Evolutionary conservation across 805 yeast species (phyloP).

Genomic region (Kazachstania taianensis): DNA sequence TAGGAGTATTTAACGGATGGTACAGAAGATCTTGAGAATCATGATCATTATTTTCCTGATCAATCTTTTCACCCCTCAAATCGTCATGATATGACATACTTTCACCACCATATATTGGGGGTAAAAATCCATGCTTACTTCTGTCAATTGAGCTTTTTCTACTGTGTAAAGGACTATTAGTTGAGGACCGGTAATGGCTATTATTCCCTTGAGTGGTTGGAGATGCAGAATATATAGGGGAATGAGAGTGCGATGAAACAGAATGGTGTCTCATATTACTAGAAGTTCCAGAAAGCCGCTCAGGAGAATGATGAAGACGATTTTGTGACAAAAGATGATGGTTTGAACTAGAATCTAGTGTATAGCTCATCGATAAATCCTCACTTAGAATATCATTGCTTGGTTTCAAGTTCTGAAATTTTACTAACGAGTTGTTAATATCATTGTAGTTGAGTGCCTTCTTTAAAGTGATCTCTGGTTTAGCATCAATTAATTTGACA

Average conservation of each 20-base stretch:
- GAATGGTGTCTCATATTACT: slow-evolving; percentile 1
- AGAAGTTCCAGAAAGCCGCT: too few species aligned
- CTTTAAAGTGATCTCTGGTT: slow-evolving; percentile 37
- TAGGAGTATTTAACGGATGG: too few species aligned
- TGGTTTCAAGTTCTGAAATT: slow-evolving; percentile 42
- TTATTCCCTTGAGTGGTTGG: neutral
- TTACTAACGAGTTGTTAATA: slow-evolving; percentile 39
- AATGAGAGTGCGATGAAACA: slow-evolving; percentile 1
- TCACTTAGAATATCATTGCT: slow-evolving; percentile 49
- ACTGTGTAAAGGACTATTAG: slow-evolving; percentile 6
- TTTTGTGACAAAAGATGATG: too few species aligned
- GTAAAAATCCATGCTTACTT: neutral
- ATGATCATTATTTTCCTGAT: slow-evolving; percentile 5
- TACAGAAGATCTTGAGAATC: too few species aligned
- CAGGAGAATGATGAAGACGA: too few species aligned
- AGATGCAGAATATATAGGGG: neutral
- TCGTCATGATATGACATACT: slow-evolving; percentile 2
- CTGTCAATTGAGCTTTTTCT: slow-evolving; percentile 12
- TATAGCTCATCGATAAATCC: slow-evolving; percentile 42
- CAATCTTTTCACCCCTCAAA: neutral
- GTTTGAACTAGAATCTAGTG: slow-evolving; percentile 11
- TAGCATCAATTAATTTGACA: slow-evolving; percentile 59
- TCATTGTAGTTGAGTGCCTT: slow-evolving; percentile 16
- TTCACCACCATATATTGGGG: slow-evolving; percentile 7
- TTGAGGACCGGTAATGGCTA: neutral